Percentiles rank a stretch among this genome's conserved stretches.
Conservation (phyloP, 2,329 filamentous ascomycete species). For the Colletotrichum truncatum region DNA sequence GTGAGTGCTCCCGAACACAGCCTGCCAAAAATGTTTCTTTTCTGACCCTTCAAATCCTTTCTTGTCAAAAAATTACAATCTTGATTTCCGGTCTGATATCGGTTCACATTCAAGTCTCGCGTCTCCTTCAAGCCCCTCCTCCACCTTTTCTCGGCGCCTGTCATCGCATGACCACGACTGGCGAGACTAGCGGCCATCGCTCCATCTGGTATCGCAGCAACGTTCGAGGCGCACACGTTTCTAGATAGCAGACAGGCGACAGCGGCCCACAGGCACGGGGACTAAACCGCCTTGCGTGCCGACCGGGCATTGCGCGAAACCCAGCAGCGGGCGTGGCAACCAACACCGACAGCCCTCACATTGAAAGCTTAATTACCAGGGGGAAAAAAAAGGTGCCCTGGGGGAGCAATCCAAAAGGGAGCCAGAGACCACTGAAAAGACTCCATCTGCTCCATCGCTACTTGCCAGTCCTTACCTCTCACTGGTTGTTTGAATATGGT, state of each 20-base stretch:
- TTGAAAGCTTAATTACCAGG: constrained; percentile 24
- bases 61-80: background rate
- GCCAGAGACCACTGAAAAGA: background rate
- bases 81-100: constrained; percentile 6
- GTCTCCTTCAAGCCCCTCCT: background rate
- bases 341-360: constrained; percentile 4
- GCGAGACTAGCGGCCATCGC: background rate
- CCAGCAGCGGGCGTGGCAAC: constrained; percentile 15
- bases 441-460: background rate
- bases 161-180: constrained; percentile 9
- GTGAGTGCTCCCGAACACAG: background rate
- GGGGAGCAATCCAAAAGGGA: background rate
- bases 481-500: background rate
- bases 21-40: constrained; percentile 5
- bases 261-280: constrained; percentile 10
- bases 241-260: background rate
- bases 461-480: background rate
- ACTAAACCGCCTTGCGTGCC: constrained; percentile 16
- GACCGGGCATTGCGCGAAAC: constrained; percentile 27
- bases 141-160: background rate
- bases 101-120: background rate
- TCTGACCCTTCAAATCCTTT: background rate
- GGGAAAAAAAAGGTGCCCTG: background rate
- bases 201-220: constrained; percentile 15
- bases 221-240: constrained; percentile 3